Base-by-base conservation (phyloP, 2,329 filamentous ascomycete genomes). In the Diaporthe sp. region DNA sequence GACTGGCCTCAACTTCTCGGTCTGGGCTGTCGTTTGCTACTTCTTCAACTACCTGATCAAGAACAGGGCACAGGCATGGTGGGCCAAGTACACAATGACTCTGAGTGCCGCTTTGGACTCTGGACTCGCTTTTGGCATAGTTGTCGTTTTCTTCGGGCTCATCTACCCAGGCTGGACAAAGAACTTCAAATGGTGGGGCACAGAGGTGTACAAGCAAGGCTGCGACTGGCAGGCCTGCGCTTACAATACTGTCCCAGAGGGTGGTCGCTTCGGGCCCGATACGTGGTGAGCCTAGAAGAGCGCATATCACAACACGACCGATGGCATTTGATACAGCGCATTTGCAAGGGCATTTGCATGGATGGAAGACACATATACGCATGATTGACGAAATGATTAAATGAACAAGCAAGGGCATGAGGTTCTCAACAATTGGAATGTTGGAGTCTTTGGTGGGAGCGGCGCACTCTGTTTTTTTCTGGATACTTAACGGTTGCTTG, bases 81-180 rank as follows among this genome's bases (percentile, higher is more conserved):
- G 95, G 95, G 91, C 91, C 64, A 97, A 97, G 83, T 97, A 97
- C 82, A 96, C 94, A 54, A 97, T 97, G 94, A 96, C 94, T 5
- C 86, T 97, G 70, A 95, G 92, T 74, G 95, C 95, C 0, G 95
- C 94, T 2, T 87, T 97, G 72, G 95, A 97, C 81, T 95, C 93
- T 1, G 94, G 95, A 0, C 86, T 97, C 28, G 95, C 95, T 0
- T 94, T 96, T 79, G 94, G 94, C 38, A 92, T 97, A 47, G 92
- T 97, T 13, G 89, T 96, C 5, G 92, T 97, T 35, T 97, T 97
- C 82, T 96, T 97, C 79, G 94, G 92, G 1, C 93, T 97, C 77
- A 89, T 97, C n/a, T 96, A 95, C 80, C 93, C 95, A 0, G 94
- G 94, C 0, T 90, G 88, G 86, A 93, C 93, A 86, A 88, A 90